These are phyloP conservation scores for Backusella mclennaniae DNA, from an alignment of 192 early-diverging fungal genomes.

Conservation along the genomic window DNA sequence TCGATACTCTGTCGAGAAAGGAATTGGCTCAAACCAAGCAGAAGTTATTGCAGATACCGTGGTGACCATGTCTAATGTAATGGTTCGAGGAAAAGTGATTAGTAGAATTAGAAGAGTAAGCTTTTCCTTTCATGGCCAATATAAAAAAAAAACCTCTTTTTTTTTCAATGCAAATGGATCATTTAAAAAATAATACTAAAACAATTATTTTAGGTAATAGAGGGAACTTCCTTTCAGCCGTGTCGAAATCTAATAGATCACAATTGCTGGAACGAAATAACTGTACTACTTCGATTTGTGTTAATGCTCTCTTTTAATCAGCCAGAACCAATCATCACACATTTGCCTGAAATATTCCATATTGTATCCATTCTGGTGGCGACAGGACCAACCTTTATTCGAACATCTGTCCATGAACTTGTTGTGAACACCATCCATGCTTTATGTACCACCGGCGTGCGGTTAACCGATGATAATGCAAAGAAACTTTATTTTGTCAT, in stretches of 20 bases:
- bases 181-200: background rate
- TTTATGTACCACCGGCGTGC: slow-evolving; percentile 54
- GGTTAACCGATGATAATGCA: slow-evolving; percentile 45
- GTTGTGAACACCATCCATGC: slow-evolving; percentile 88
- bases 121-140: background rate
- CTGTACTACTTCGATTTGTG: slow-evolving; percentile 80
- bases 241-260: slow-evolving; percentile 71
- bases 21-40: slow-evolving; percentile 69
- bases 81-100: slow-evolving; percentile 79
- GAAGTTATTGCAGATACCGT: slow-evolving; percentile 86
- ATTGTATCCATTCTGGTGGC: slow-evolving; percentile 79
- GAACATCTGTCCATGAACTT: slow-evolving; percentile 84
- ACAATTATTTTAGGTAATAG: slow-evolving; percentile 13
- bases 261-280: slow-evolving; percentile 84
- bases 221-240: slow-evolving; percentile 62
- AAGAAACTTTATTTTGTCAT: slow-evolving; percentile 57
- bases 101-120: slow-evolving; percentile 70
- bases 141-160: background rate
- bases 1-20: slow-evolving; percentile 71
- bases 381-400: slow-evolving; percentile 75
- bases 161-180: slow-evolving; percentile 55
- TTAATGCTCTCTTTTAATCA: slow-evolving; percentile 89
- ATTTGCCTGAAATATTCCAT: slow-evolving; percentile 83
- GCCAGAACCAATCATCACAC: slow-evolving; percentile 57
- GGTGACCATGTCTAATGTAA: slow-evolving; percentile 72